Evolutionary conservation across 129 eudicot genomes (phyloP).

Genomic region (Heracleum sosnowskyi): DNA sequence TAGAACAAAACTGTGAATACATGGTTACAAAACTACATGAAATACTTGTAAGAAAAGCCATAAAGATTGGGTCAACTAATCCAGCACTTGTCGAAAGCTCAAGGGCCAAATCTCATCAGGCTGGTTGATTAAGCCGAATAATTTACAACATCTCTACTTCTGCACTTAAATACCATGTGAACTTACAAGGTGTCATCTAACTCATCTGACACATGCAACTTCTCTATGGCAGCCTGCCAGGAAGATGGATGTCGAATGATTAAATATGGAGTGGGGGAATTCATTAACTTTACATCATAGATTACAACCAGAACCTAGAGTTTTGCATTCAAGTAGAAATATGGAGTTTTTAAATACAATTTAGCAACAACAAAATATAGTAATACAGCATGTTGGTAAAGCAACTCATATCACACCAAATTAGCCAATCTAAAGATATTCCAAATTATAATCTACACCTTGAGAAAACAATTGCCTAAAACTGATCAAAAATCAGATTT

Average conservation of each 20-base stretch:
- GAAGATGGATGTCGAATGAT: neutral
- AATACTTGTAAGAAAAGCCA: neutral
- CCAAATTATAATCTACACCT: neutral
- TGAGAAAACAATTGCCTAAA: neutral
- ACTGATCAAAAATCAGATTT: neutral
- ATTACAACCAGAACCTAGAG: neutral
- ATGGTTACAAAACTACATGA: neutral
- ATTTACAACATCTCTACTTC: conserved; percentile 22
- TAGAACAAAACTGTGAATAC: conserved; percentile 10
- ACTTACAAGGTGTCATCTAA: conserved; percentile 47
- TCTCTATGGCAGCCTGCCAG: conserved; percentile 89
- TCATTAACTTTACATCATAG: no score
- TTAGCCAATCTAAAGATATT: no score
- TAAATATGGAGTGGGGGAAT: no score
- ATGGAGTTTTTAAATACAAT: neutral
- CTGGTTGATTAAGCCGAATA: conserved; percentile 14
- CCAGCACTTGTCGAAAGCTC: conserved; percentile 15
- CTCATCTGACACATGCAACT: conserved; percentile 94
- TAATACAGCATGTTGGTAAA: neutral
- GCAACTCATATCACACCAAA: neutral
- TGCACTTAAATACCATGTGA: conserved; percentile 6
- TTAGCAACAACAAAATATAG: no score
- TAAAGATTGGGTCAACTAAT: neutral
- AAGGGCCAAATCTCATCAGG: conserved; percentile 17
- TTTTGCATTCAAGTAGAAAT: neutral